phyloP scores from a whole-genome alignment of 352 stramenopile genomes.

The Pythium apleroticum region DNA sequence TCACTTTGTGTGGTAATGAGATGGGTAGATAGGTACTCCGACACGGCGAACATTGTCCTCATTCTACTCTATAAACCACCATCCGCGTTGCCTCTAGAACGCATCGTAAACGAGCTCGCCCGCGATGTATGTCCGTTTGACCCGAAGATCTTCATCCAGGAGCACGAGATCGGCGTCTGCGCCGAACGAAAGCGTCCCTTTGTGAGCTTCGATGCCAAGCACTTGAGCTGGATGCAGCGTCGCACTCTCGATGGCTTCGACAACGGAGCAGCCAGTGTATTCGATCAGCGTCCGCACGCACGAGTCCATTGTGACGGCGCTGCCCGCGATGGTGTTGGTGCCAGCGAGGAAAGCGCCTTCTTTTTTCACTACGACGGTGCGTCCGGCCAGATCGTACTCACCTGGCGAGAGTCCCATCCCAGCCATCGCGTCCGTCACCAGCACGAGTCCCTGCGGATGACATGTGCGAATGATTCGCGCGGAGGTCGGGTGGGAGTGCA shows the following conservation, averaged over 20 bases:
- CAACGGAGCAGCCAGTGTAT: slow-evolving; percentile 81
- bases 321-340: slow-evolving; percentile 85
- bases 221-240: slow-evolving; percentile 74
- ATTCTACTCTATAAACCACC: not conserved
- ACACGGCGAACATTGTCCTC: too few relatives aligned
- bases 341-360: slow-evolving; percentile 51
- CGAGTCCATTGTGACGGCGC: slow-evolving; percentile 78
- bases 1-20: slow-evolving; percentile 81
- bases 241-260: slow-evolving; percentile 72
- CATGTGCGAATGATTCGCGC: slow-evolving; percentile 81
- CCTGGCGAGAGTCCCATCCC: slow-evolving; percentile 80
- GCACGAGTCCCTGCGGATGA: slow-evolving; percentile 74
- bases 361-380: slow-evolving; percentile 55
- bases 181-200: slow-evolving; percentile 76
- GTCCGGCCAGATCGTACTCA: slow-evolving; percentile 69
- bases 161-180: slow-evolving; percentile 84
- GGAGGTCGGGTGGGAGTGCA: slow-evolving; percentile 80
- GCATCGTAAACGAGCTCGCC: slow-evolving; percentile 59
- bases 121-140: slow-evolving; percentile 75
- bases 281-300: slow-evolving; percentile 77
- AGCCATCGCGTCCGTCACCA: slow-evolving; percentile 84
- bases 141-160: slow-evolving; percentile 63
- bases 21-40: not conserved
- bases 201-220: slow-evolving; percentile 53
- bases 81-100: slow-evolving; percentile 4